These are phyloP conservation scores for Themeda triandra DNA, from an alignment of 176 grass and related monocot species.

Conservation along the genomic window DNA sequence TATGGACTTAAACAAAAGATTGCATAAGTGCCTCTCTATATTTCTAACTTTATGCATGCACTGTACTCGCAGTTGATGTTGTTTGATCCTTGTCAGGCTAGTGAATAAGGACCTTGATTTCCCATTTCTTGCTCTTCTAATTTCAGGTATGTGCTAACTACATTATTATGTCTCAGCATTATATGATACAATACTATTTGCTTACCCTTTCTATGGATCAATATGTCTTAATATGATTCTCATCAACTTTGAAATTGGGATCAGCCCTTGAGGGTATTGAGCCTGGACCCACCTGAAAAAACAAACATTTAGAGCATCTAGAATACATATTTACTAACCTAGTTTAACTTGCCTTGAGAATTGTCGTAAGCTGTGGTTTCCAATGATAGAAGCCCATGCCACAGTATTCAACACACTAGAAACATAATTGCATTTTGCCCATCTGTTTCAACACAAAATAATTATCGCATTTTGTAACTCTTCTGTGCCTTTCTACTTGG, in stretches of 20 bases:
- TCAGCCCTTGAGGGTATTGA: not conserved
- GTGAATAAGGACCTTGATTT: slow-evolving; percentile 75
- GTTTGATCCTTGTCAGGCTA: slow-evolving; percentile 54
- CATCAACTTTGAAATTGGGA: not conserved
- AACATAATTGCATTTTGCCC: not conserved
- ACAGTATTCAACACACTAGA: not conserved
- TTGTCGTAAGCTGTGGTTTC: not conserved
- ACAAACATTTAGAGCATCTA: not conserved
- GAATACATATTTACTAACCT: not conserved
- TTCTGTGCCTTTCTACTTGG: not conserved
- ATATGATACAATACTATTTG: not conserved
- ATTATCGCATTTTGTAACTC: not conserved
- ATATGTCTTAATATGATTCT: not conserved
- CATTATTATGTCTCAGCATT: slow-evolving; percentile 12
- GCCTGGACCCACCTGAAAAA: not conserved
- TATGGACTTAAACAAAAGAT: not conserved
- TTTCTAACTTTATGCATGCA: slow-evolving; percentile 22
- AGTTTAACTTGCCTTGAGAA: not conserved
- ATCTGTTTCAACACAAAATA: not conserved
- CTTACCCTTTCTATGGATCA: not conserved
- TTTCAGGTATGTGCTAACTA: slow-evolving; percentile 70
- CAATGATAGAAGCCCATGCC: not conserved
- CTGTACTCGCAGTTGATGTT: slow-evolving; percentile 23
- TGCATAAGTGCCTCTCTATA: not conserved
- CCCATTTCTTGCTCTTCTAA: slow-evolving; percentile 95